Conservation (phyloP, 495 filamentous ascomycete species). For the Alectoria sarmentosa region DNA sequence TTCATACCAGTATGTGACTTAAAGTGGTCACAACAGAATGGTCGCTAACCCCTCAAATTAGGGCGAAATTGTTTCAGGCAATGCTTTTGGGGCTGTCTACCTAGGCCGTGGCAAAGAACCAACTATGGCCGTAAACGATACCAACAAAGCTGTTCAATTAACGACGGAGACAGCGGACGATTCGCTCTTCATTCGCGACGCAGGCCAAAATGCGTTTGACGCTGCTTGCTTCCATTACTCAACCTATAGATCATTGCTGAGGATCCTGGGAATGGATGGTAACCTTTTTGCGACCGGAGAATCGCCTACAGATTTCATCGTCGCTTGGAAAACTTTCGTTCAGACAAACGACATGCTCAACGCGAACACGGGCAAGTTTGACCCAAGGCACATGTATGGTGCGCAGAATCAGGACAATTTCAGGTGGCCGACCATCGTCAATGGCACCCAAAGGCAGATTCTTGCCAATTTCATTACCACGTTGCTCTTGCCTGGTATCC, state of each 20-base stretch:
- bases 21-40: neutral
- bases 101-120: conserved; percentile 35
- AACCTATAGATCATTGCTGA: conserved; percentile 42
- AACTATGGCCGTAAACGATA: conserved; percentile 26
- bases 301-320: conserved; percentile 38
- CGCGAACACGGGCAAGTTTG: conserved; percentile 43
- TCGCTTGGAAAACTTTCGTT: conserved; percentile 40
- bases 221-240: conserved; percentile 44
- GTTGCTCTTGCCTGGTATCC: conserved; percentile 43
- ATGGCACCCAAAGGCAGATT: conserved; percentile 41
- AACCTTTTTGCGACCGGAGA: conserved; percentile 36
- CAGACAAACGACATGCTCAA: conserved; percentile 42
- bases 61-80: conserved; percentile 40
- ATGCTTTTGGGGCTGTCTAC: conserved; percentile 34
- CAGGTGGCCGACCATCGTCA: conserved; percentile 43
- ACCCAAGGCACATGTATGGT: conserved; percentile 47
- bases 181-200: conserved; percentile 29
- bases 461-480: conserved; percentile 42
- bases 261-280: conserved; percentile 46
- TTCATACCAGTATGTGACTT: conserved; percentile 30
- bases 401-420: conserved; percentile 48
- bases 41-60: neutral
- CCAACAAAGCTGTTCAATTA: conserved; percentile 26
- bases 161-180: conserved; percentile 27
- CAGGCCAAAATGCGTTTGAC: conserved; percentile 37